Evolutionary conservation across 2,329 filamentous ascomycete genomes (phyloP).

Genomic region (Rutstroemia sp.): DNA sequence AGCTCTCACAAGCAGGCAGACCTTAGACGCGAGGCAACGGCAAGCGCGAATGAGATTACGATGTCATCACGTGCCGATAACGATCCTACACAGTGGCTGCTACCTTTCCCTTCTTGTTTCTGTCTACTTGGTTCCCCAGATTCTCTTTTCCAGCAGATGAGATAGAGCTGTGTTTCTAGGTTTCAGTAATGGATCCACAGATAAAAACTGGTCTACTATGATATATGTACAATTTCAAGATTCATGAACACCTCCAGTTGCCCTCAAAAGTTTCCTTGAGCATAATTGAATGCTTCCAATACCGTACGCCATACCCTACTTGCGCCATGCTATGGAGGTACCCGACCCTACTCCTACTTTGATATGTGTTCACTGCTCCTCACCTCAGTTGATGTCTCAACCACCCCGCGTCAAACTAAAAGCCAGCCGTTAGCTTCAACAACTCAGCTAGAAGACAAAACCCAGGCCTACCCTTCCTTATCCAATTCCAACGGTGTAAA

Average conservation of each 20-base stretch:
- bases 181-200: neutral
- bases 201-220: neutral
- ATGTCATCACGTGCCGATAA: constrained; percentile 3
- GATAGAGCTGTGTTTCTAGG: too few relatives aligned
- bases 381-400: constrained; percentile 8
- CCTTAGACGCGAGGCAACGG: constrained; percentile 17
- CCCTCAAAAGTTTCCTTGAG: neutral
- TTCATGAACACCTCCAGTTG: neutral
- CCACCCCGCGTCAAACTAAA: constrained; percentile 21
- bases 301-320: neutral
- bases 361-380: too few relatives aligned
- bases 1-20: constrained; percentile 19
- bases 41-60: constrained; percentile 7
- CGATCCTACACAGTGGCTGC: neutral
- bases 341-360: neutral
- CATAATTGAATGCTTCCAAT: neutral
- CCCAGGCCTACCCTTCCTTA: constrained; percentile 24
- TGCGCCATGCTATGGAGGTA: constrained; percentile 11
- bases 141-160: neutral
- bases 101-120: neutral
- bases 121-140: too few relatives aligned
- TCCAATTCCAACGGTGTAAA: constrained; percentile 29
- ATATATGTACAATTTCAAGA: neutral
- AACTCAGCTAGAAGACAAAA: neutral
- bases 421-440: constrained; percentile 12